Evolutionary conservation across 2,329 filamentous ascomycete species (phyloP).

Genomic region (Botrytis aclada): DNA sequence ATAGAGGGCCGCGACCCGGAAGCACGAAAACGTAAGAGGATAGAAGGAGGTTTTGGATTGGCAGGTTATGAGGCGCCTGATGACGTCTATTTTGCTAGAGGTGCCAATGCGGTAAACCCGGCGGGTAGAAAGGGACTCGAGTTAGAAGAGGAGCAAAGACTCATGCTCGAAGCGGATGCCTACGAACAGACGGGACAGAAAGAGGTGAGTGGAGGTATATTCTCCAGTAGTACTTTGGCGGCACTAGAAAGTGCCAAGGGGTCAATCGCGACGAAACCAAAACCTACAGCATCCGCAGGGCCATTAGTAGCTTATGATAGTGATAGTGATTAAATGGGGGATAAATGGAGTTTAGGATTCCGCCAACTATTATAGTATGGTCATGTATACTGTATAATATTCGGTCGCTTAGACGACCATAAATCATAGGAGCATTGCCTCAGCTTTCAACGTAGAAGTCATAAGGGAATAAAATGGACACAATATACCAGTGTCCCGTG

Average conservation of each 20-base stretch:
- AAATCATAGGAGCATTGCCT: neutral
- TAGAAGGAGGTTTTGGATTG: slow-evolving; percentile 84
- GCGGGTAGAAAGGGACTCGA: slow-evolving; percentile 57
- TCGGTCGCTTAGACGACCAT: neutral
- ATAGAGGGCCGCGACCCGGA: slow-evolving; percentile 89
- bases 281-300: slow-evolving; percentile 57
- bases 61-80: slow-evolving; percentile 80
- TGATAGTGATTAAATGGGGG: slow-evolving; percentile 62
- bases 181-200: slow-evolving; percentile 42
- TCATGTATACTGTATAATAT: slow-evolving; percentile 8
- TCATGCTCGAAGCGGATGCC: slow-evolving; percentile 51
- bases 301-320: slow-evolving; percentile 87
- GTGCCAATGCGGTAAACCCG: slow-evolving; percentile 64
- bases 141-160: slow-evolving; percentile 58
- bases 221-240: slow-evolving; percentile 78
- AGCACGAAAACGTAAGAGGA: slow-evolving; percentile 80
- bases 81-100: slow-evolving; percentile 85
- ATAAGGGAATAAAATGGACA: neutral
- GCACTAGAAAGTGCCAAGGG: slow-evolving; percentile 64
- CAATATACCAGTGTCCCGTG: neutral
- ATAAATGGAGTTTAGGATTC: slow-evolving; percentile 24
- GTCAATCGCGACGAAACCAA: slow-evolving; percentile 47
- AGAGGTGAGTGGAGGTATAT: slow-evolving; percentile 57
- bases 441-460: neutral
- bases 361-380: neutral